Evolutionary conservation across 2,329 filamentous ascomycete species (phyloP).

Genomic region (Monosporascus cannonballus): DNA sequence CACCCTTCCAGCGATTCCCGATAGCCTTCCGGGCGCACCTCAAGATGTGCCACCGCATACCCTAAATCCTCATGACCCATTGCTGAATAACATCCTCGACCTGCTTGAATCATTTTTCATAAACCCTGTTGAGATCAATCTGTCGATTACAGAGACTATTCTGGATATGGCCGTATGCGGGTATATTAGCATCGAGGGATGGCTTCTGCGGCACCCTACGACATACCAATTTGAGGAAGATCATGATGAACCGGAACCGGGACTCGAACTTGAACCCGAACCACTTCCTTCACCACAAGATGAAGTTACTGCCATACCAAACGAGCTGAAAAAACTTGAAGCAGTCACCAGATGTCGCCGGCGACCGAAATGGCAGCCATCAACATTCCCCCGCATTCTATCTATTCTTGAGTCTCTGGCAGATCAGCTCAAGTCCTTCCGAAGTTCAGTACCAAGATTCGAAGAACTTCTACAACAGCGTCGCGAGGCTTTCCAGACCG

Average conservation of each 20-base stretch:
- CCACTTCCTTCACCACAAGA: slow-evolving; percentile 8
- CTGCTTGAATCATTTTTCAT: slow-evolving; percentile 76
- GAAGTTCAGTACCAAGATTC: slow-evolving; percentile 61
- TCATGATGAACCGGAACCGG: slow-evolving; percentile 18
- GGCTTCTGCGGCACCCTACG: slow-evolving; percentile 72
- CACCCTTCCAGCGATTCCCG: slow-evolving; percentile 47
- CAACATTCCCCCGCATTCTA: slow-evolving; percentile 48
- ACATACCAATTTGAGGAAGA: slow-evolving; percentile 52
- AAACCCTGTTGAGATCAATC: slow-evolving; percentile 86
- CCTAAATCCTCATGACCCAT: slow-evolving; percentile 55
- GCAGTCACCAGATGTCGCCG: slow-evolving; percentile 46
- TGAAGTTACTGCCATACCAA: slow-evolving; percentile 13
- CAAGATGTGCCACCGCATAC: slow-evolving; percentile 56
- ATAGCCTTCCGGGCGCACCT: slow-evolving; percentile 55
- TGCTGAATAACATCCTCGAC: slow-evolving; percentile 60
- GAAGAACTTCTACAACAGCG: slow-evolving; percentile 63
- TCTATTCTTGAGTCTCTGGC: slow-evolving; percentile 53
- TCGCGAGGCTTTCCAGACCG: slow-evolving; percentile 57
- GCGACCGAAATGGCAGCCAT: slow-evolving; percentile 46
- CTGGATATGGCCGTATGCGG: slow-evolving; percentile 80
- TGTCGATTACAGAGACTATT: slow-evolving; percentile 78
- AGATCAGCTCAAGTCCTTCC: slow-evolving; percentile 57
- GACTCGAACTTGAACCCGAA: no score
- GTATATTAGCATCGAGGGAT: slow-evolving; percentile 81
- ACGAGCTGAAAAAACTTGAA: slow-evolving; percentile 39